Base-by-base conservation (phyloP, 441 rosid species). In the Croton laevigatus region DNA sequence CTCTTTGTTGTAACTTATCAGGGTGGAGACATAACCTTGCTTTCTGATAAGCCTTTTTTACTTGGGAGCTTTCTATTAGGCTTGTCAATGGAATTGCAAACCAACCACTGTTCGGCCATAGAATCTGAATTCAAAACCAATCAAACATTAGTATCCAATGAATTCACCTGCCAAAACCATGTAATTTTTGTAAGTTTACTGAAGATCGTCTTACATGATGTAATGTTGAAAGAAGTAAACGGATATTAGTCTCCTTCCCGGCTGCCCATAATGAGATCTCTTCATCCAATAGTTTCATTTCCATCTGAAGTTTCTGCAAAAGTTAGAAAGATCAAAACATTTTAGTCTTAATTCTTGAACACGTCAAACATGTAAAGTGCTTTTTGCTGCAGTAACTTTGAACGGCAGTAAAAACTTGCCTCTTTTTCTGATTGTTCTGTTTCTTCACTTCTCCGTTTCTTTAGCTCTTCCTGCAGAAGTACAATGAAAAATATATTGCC, bases 21-120 rank as follows among this genome's bases (percentile, higher is more conserved):
- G 98, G 98, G 75, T 94, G 98, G 74, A 94, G 93, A 71, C 98
- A 94, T 63, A 90, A 85, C 73, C 97, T 83, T 63, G 97, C 94
- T 81, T 83, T 91, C 78, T 94, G 98, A 73, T 94, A 90, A 70
- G 91, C 97, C 82, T 87, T 94, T 81, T 89, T 91, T 58, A 94
- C 97, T 37, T 89, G 91, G 57, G 93, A 82, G 68, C 91, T 84
- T 22, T 90, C 96, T 55, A 76, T 70, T 5, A 94, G 89, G 81
- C 79, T 80, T 48, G 89, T 78, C n/a, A 87, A 55, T 16, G 93
- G 73, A 69, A 84, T 79, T 5, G 85, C 83, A 4, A 72, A 70
- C 97, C 98, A 94, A 4, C 90, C 89, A 55, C 94, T 94, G 44
- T 79, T 74, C 14, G 90, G 78, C 96, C 95, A 90, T 27, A 94